Base-by-base conservation (phyloP, 441 rosid species). In the Brassica hybrid region DNA sequence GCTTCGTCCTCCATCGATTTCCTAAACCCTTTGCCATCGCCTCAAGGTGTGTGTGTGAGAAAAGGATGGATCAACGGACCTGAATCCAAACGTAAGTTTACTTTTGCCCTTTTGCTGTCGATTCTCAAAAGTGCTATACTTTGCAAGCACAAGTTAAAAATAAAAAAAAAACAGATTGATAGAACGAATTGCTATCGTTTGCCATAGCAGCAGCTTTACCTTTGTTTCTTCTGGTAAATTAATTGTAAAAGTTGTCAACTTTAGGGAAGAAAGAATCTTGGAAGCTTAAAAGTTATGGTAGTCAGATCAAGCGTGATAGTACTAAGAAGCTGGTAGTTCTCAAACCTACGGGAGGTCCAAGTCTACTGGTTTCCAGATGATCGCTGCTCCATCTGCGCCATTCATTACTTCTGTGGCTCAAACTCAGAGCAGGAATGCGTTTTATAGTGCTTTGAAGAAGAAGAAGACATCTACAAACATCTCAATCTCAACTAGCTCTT, bases 241-340 rank as follows among this genome's bases (percentile, higher is more conserved):
- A 54, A 54, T 9, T 61, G 10, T 48, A 32, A 14, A 70, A 21
- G 43, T 63, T 62, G 18, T 32, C 21, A 10, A 14, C 59, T 54
- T 19, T 65, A 77, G 80, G 76, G 21, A 63, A 54, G 75, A 34
- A 48, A 10, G 32, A 30, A 11, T 16, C 30, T 65, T 41, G 36
- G 59, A 72, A 23, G 45, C 30, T 4, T 71, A 14, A 19, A 50
- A 60, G 7, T 25, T 61, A 8, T 56, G 94, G 95, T 73, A 82
- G 75, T 85, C 54, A 82, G 80, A 84, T 77, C n/a, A 94, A 90
- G 83, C 71, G 88, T 65, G 98, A 91, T 71, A 67, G 80, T 66
- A 68, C 76, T 30, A 91, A 90, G 86, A 93, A 94, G 86, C 89
- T 93, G 52, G 84, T 90, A 61, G 85, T 94, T 79, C 96, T 94